These are phyloP conservation scores for Trichoderma sp. DNA, from an alignment of 2,329 filamentous ascomycete genomes.

Conservation along the genomic window DNA sequence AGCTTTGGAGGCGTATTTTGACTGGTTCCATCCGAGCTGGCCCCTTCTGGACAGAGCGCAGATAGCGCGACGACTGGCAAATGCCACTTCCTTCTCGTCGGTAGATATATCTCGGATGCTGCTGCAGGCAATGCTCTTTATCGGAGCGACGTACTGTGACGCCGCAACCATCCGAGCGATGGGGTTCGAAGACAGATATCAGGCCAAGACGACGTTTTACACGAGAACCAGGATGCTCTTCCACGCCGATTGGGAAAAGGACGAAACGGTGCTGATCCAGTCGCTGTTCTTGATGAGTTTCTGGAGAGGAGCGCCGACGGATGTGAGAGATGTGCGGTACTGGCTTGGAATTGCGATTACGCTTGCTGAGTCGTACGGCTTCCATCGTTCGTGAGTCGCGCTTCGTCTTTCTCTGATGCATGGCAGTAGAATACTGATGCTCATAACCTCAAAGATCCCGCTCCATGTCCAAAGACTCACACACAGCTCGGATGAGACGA, in stretches of 20 bases:
- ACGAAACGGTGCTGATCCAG: conserved; percentile 53
- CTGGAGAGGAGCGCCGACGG: conserved; percentile 52
- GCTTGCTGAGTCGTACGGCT: conserved; percentile 51
- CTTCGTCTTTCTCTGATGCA: no score
- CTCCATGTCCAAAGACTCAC: conserved; percentile 33
- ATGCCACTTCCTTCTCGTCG: conserved; percentile 24
- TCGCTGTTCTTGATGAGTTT: conserved; percentile 57
- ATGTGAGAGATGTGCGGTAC: conserved; percentile 52
- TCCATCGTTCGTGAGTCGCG: conserved; percentile 46
- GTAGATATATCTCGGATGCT: conserved; percentile 51
- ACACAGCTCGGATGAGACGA: conserved; percentile 42
- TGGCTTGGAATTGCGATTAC: conserved; percentile 55
- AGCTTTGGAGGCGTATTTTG: conserved; percentile 54
- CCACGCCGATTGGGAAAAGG: conserved; percentile 55
- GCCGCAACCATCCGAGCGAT: conserved; percentile 47
- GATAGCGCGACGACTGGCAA: conserved; percentile 41
- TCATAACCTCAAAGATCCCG: conserved; percentile 30
- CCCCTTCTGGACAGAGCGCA: conserved; percentile 53
- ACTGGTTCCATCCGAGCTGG: conserved; percentile 59
- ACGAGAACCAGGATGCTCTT: conserved; percentile 53
- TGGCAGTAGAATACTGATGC: neutral
- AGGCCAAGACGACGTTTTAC: conserved; percentile 54
- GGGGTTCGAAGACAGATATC: conserved; percentile 50
- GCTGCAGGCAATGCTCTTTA: conserved; percentile 56
- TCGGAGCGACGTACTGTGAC: conserved; percentile 56